Conservation (phyloP, 257 asterid species). For the Penstemon davidsonii region DNA sequence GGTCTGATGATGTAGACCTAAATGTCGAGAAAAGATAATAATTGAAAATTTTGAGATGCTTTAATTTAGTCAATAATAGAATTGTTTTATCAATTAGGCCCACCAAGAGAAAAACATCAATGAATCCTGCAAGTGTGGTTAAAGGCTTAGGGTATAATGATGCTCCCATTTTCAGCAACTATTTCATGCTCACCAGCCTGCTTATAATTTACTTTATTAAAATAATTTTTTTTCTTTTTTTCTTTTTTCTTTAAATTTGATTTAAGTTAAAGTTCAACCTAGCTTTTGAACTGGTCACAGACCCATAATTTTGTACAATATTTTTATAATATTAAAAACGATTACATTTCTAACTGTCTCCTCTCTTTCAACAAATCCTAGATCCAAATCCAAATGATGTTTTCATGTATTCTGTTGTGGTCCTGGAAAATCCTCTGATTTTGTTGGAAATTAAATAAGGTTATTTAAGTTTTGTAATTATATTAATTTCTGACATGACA, state of each 20-base stretch:
- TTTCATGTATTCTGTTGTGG: background rate
- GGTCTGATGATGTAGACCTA: no score
- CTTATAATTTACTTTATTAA: background rate
- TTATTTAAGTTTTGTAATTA: no score
- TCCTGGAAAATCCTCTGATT: no score
- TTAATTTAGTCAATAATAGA: no score
- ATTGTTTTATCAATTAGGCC: constrained; percentile 18
- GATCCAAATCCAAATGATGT: background rate
- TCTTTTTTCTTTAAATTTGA: background rate
- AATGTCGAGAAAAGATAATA: background rate
- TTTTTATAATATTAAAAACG: background rate
- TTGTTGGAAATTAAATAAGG: no score
- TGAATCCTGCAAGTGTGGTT: constrained; percentile 23
- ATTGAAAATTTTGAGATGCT: background rate
- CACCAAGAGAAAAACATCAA: constrained; percentile 34
- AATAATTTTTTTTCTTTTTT: background rate
- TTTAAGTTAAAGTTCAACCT: constrained; percentile 26
- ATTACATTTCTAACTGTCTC: background rate
- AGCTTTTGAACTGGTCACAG: constrained; percentile 28
- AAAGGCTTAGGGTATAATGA: constrained; percentile 40
- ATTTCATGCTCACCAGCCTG: constrained; percentile 14
- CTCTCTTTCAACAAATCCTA: background rate
- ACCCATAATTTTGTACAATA: constrained; percentile 23
- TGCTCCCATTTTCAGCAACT: constrained; percentile 34
- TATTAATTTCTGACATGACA: no score